Evolutionary conservation across 78 protist genomes (phyloP), one percentile per base, ranked within the genome.

Genomic region (slime mould (Dictyostelium discoideum)): DNA sequence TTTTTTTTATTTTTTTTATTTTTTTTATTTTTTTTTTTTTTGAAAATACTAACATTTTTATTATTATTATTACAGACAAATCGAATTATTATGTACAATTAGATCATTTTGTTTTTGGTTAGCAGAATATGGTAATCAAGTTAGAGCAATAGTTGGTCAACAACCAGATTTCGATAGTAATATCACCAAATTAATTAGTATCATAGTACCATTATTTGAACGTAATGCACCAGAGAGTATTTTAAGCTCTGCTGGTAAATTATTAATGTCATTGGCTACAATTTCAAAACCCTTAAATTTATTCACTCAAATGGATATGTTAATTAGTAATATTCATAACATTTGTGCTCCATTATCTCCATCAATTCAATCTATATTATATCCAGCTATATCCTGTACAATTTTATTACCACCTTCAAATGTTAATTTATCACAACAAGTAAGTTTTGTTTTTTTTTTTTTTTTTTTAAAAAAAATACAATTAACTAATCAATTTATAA

Each of bases 361-460:
- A 26, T 2, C 29, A 24, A 85, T 79, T 46, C 93, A 87, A 87
- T 57, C 57, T 44, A 79, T 87, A 22, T 57, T 87, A 13, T 87
- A 79, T 79, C 22, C 93, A 26, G 85, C 93, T 3, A 77, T 87
- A 26, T 63, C 82, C 32, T 48, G 72, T 44, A 79, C 86, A 20
- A 87, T 87, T 44, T 60, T 87, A 20, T 78, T 42, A 9, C 93
- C 93, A 63, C 93, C 93, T 18, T 87, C 93, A 20, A 78, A 80
- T 79, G 93, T 87, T 24, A 87, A 87, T 79, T 63, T 87, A 87
- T 48, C 60, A 39, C 93, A 87, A 78, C 93, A 87, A 87, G 93
- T 87, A 87, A 54, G 93, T 29, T 7, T 44, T 7, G 0, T 3
- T 44, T 7, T 46, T 2, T 80, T 32, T 32, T 32, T 32, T 32